Conservation (phyloP, 1,284 basidiomycete species). For the Cerrena zonata region DNA sequence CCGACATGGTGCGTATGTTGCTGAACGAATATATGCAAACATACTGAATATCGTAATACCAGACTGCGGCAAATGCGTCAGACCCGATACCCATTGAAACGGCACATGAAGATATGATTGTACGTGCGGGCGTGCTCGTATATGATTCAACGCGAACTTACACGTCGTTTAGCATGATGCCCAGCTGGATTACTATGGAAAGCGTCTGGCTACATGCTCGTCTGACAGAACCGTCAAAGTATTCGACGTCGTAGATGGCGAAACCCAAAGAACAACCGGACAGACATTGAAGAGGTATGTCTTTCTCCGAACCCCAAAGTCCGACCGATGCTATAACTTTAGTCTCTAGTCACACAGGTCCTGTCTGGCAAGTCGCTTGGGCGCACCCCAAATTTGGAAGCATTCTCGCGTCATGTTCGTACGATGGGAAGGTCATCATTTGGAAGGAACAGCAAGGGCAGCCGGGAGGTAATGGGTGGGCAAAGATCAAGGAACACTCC, state of each 20-base stretch:
- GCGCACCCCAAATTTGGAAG: slow-evolving; percentile 95
- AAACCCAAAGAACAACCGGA: slow-evolving; percentile 58
- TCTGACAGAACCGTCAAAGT: slow-evolving; percentile 94
- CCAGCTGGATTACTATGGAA: slow-evolving; percentile 96
- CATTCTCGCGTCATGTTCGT: slow-evolving; percentile 94
- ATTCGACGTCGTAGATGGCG: slow-evolving; percentile 90
- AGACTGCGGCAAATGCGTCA: slow-evolving; percentile 52
- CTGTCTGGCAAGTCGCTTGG: slow-evolving; percentile 99
- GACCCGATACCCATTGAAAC: slow-evolving; percentile 83
- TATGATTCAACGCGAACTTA: slow-evolving; percentile 6
- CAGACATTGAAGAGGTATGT: slow-evolving; percentile 83
- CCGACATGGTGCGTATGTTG: neutral
- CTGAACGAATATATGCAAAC: neutral
- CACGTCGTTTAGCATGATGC: slow-evolving; percentile 76
- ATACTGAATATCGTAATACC: no score
- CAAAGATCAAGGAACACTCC: slow-evolving; percentile 93
- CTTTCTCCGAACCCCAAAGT: neutral
- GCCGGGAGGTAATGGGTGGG: slow-evolving; percentile 64
- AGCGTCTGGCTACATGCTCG: slow-evolving; percentile 92
- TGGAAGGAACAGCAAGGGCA: slow-evolving; percentile 84
- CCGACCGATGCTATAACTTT: neutral
- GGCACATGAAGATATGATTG: slow-evolving; percentile 92
- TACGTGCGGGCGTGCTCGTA: slow-evolving; percentile 37
- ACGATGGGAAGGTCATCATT: slow-evolving; percentile 96
- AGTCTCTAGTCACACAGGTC: slow-evolving; percentile 77